phyloP scores from a whole-genome alignment of 192 early-diverging fungal species.

The Powellomyces hirtus region DNA sequence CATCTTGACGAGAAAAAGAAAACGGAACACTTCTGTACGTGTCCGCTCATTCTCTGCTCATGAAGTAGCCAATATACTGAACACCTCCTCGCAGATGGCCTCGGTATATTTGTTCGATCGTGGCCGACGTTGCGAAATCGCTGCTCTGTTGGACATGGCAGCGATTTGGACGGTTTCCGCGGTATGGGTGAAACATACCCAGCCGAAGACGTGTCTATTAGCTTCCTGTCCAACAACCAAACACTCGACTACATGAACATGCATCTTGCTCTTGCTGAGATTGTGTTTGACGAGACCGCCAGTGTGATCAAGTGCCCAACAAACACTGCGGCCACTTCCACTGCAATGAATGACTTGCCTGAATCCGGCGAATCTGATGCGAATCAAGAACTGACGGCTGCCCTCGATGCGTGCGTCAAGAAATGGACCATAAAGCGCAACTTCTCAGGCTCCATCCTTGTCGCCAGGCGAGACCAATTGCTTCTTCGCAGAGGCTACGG shows the following conservation, averaged over 20 bases:
- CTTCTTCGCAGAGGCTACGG: slow-evolving; percentile 1
- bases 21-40: not conserved
- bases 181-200: slow-evolving; percentile 3
- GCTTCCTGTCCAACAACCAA: slow-evolving; percentile 1
- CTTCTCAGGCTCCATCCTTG: not conserved
- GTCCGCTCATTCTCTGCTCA: not conserved
- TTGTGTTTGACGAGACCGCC: not conserved
- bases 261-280: not conserved
- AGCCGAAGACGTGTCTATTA: not conserved
- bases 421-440: not conserved
- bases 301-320: not conserved
- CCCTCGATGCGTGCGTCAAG: not conserved
- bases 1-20: not conserved
- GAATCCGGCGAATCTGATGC: not conserved
- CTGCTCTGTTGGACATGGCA: not conserved
- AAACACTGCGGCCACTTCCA: not conserved
- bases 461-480: not conserved
- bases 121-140: not conserved
- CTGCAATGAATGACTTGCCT: not conserved
- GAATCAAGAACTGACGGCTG: not conserved
- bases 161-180: not conserved
- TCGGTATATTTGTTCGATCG: not conserved
- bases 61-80: not conserved
- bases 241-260: not conserved
- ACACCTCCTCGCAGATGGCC: not conserved